Evolutionary conservation across 2,329 filamentous ascomycete species (phyloP), one percentile per base, ranked within the genome.

Genomic region (Amylocarpus encephaloides): DNA sequence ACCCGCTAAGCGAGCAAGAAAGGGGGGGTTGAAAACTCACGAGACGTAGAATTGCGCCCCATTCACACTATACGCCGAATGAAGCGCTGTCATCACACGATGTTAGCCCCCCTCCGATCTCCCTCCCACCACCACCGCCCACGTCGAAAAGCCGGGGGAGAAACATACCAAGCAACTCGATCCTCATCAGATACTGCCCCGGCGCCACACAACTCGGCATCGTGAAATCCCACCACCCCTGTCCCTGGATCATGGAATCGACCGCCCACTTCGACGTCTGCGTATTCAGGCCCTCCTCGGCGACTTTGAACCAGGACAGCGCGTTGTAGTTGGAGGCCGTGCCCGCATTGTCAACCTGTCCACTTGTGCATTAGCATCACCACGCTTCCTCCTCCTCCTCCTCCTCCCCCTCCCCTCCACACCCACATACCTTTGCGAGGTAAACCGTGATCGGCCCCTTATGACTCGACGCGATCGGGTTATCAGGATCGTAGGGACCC

Each of bases 131-230:
- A 26, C 4, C 4, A 26, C 22, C 7, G 7, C 4, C 4, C 22
- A 26, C 22, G n/a, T n/a, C n/a, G n/a, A n/a, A n/a, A n/a, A n/a
- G n/a, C n/a, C n/a, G 22, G 13, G 32, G 43, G n/a, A 30, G 22
- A 10, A 7, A 74, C 74, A 16, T 44, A 49, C 47, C 48, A 34
- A 77, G 66, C 40, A 76, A 68, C 68, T 80, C 77, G 33, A 75
- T 71, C 33, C 76, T 71, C 64, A 80, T 68, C 29, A 80, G 69
- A 57, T 80, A 80, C 45, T 80, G 70, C 30, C 77, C 77, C 1
- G 74, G 67, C 1, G 75, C 72, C 51, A 79, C 69, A 65, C 73
- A 76, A 29, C 67, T 61, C 38, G 77, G 77, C 53, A 80, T 64
- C 49, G 67, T 69, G 63, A 79, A 75, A 55, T 71, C 73, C 46